Evolutionary conservation across 345 rosid species (phyloP), one percentile per base, ranked within the genome.

Genomic region (Arabidopsis suecica): DNA sequence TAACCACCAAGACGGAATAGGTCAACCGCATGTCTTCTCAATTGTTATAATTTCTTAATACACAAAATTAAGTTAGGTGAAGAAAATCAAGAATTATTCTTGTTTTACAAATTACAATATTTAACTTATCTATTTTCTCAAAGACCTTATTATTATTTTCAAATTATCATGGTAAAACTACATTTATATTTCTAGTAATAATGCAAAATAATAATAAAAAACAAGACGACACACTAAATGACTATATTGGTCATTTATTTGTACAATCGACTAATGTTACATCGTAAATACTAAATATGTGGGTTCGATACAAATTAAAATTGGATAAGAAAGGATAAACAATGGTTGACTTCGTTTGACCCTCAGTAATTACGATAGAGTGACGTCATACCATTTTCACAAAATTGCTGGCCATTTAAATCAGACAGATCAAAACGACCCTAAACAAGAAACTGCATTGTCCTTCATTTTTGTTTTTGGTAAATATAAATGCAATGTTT

Each of bases 21-120:
- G 63, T 16, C 77, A 74, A 74, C 79, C 23, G 55, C 73, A 59
- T 30, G 86, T 83, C 83, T 44, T 3, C 14, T 65, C 57, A 16
- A 32, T 32, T n/a, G 14, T 5, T 20, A 30, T 16, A n/a, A 7
- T n/a, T 10, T 47, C 11, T 6, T 14, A 23, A 47, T 65, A 7
- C 30, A 18, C 28, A 48, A 22, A 33, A 49, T 45, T 4, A 48
- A 3, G 45, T 65, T 48, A 48, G 69, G 69, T 65, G 13, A n/a
- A 45, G 69, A 47, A 65, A 14, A 28, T n/a, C 8, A 61, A 38
- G 18, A 61, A 40, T 1, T 22, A 38, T 20, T 38, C 48, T 3
- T 38, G 47, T n/a, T 38, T 38, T 22, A 6, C 4, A 5, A 38
- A 20, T 38, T 22, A 6, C 4, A 5, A 38, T 9, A 61, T 38